Evolutionary conservation across 31 red algal species (phyloP), one percentile per base, ranked within the genome.

Genomic region (Porphyra umbilicalis): DNA sequence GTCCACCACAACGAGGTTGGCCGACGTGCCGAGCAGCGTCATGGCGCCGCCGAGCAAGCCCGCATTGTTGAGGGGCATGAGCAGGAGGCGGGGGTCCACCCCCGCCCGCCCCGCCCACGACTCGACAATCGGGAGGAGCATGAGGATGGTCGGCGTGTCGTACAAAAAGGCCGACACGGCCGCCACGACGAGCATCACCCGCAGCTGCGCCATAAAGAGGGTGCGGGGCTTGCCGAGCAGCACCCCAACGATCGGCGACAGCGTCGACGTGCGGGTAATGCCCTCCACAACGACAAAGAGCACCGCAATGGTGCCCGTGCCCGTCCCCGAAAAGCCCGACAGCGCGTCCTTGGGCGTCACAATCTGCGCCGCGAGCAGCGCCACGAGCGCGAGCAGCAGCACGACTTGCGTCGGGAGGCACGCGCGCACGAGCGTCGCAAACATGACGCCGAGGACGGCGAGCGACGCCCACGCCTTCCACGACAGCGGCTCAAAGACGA

Each of bases 61-160:
- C 33, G 89, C 89, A 30, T 87, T 79, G 80, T 83, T 87, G 36
- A 92, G 74, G 33, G 89, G 89, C 84, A 92, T 92, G 34, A 86
- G 34, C 13, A 92, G 37, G 80, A 87, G 87, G 32, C 84, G 77
- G 1, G 77, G 40, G 29, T 84, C 80, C 14, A 87, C 71, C 14
- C 82, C 82, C 34, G 84, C 79, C 35, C 79, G 80, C 9, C 80
- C 67, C 14, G 84, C 81, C 84, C 84, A 87, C 35, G 75, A 75
- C 15, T 83, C 79, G 39, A 92, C 89, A 16, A 82, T 57, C 35
- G 89, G 89, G 20, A 92, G 76, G 32, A 86, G 38, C 80, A 92
- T 87, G 35, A 85, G 79, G 6, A 92, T 85, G 8, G 85, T 85
- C 8, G 89, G 84, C 0, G 89, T 92, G 33, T 86, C 86, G 89